These are phyloP conservation scores for Singerocomus inundabilis DNA, from an alignment of 1,284 basidiomycete genomes.

Conservation along the genomic window DNA sequence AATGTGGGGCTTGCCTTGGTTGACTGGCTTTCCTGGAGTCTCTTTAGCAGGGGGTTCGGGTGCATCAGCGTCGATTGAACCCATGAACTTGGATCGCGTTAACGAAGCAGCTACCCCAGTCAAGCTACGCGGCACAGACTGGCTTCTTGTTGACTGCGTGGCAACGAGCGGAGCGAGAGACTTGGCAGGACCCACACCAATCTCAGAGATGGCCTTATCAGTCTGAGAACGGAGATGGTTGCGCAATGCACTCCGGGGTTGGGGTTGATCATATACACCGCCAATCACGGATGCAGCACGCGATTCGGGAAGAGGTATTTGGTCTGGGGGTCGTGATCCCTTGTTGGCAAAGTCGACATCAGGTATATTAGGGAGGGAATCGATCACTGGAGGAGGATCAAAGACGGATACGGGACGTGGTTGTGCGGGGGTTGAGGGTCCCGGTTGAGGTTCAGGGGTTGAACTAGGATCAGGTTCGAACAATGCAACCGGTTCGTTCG, in stretches of 20 bases:
- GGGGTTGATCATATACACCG: conserved; percentile 26
- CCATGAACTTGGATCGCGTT: conserved; percentile 5
- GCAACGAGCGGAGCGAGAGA: conserved; percentile 8
- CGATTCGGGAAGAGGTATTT: conserved; percentile 31
- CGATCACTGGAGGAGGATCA: conserved; percentile 9
- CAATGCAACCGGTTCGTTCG: conserved; percentile 7
- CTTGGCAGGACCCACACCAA: conserved; percentile 17
- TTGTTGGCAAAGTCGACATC: conserved; percentile 12
- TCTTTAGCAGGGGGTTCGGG: conserved; percentile 10
- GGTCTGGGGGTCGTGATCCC: conserved; percentile 14
- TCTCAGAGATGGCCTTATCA: conserved; percentile 26
- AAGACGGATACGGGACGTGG: conserved; percentile 18
- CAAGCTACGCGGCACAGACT: conserved; percentile 6
- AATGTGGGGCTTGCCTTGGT: conserved; percentile 7
- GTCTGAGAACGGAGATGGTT: conserved; percentile 10
- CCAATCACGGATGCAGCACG: conserved; percentile 32
- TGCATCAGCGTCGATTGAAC: neutral
- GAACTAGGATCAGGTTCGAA: conserved; percentile 7
- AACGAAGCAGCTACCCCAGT: neutral
- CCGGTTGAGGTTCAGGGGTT: conserved; percentile 3
- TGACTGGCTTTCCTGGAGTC: neutral
- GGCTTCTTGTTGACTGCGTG: conserved; percentile 5
- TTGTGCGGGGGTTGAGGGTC: neutral
- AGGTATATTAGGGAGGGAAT: conserved; percentile 14
- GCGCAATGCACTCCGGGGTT: conserved; percentile 15